These are phyloP conservation scores for Hirschfeldia incana DNA, from an alignment of 345 rosid species.

Conservation along the genomic window DNA sequence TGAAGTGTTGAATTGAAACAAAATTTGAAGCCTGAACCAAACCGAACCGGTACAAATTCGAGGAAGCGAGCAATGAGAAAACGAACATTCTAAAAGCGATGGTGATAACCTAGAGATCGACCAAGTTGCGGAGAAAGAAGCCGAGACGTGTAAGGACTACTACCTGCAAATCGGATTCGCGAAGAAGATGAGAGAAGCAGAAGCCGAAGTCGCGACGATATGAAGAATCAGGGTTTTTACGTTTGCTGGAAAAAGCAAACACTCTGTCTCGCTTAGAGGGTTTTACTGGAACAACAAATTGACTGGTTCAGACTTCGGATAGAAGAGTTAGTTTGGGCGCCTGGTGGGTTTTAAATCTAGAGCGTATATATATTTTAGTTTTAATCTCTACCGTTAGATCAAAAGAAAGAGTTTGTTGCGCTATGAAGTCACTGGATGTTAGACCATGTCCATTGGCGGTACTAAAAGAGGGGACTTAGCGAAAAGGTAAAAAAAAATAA, in stretches of 20 bases:
- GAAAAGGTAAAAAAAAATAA: no score
- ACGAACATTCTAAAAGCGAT: not conserved
- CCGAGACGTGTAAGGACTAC: not conserved
- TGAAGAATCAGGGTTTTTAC: not conserved
- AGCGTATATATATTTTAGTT: not conserved
- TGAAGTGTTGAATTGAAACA: not conserved
- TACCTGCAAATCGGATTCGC: not conserved
- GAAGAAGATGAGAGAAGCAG: not conserved
- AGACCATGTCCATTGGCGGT: no score
- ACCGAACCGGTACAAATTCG: not conserved
- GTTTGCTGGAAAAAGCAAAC: not conserved
- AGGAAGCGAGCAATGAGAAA: not conserved
- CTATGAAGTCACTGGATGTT: not conserved
- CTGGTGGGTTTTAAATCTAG: not conserved
- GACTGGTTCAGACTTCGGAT: not conserved
- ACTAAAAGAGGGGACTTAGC: no score
- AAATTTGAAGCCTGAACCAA: not conserved
- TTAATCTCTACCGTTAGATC: not conserved
- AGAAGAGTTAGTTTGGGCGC: not conserved
- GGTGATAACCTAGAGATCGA: not conserved
- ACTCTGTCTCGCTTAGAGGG: not conserved
- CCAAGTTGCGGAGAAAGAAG: not conserved
- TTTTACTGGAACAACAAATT: not conserved
- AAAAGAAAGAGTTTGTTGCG: not conserved
- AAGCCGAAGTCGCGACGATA: not conserved